These are phyloP conservation scores for Trichoderma sp. DNA, from an alignment of 2,329 filamentous ascomycete species.

Conservation along the genomic window DNA sequence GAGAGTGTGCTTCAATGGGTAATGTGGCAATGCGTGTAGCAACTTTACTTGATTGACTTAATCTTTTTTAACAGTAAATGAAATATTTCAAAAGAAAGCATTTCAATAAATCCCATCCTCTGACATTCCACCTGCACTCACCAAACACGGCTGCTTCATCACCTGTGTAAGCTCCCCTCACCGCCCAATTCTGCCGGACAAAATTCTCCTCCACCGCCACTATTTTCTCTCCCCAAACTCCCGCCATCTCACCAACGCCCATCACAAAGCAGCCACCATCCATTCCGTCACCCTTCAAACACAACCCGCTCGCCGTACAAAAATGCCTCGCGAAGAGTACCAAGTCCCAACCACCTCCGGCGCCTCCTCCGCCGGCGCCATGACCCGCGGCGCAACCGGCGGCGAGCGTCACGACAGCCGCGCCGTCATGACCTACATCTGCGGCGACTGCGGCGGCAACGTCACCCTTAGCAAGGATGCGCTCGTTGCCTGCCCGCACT, in stretches of 20 bases:
- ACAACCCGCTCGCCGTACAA: not conserved
- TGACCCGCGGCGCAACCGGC: constrained; percentile 43
- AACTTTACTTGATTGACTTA: not conserved
- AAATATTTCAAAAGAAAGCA: no score
- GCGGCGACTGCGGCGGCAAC: constrained; percentile 50
- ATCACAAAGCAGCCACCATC: not conserved
- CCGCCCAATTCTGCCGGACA: constrained; percentile 36
- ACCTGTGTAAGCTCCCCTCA: constrained; percentile 12
- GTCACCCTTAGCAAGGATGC: constrained; percentile 51
- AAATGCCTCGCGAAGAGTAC: constrained; percentile 76
- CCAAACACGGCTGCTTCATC: not conserved
- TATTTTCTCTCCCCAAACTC: constrained; percentile 29
- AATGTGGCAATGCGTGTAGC: not conserved
- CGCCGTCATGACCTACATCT: constrained; percentile 47
- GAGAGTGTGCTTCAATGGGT: not conserved
- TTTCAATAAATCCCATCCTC: not conserved
- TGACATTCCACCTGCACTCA: not conserved
- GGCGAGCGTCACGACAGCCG: constrained; percentile 47
- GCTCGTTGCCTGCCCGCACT: constrained; percentile 58
- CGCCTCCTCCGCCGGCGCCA: constrained; percentile 47
- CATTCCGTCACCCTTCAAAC: not conserved
- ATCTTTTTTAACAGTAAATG: no score
- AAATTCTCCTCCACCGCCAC: constrained; percentile 31
- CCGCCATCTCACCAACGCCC: not conserved
- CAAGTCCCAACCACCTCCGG: constrained; percentile 64